Conservation (phyloP, 2,329 filamentous ascomycete species). For the Diaporthe ampelina region DNA sequence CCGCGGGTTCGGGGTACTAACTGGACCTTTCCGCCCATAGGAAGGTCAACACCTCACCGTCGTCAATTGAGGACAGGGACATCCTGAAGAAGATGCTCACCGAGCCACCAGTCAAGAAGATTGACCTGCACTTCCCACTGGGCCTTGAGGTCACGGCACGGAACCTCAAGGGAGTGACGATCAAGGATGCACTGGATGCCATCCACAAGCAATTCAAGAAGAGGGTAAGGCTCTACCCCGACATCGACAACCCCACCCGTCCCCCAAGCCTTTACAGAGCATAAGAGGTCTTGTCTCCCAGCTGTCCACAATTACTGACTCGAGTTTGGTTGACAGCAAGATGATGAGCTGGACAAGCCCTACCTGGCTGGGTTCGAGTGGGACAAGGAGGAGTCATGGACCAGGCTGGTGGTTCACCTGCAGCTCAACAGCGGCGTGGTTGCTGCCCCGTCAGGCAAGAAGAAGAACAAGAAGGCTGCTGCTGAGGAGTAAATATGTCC, state of each 20-base stretch:
- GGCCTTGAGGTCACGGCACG: constrained; percentile 90
- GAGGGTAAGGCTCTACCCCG: constrained; percentile 72
- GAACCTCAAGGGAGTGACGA: constrained; percentile 94
- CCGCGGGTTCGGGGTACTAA: not conserved
- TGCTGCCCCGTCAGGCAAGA: constrained; percentile 65
- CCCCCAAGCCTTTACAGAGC: not conserved
- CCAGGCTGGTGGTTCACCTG: constrained; percentile 87
- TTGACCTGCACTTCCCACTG: constrained; percentile 91
- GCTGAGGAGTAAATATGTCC: constrained; percentile 56
- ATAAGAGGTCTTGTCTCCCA: not conserved
- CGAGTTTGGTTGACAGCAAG: constrained; percentile 69
- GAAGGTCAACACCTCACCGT: constrained; percentile 93
- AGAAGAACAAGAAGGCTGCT: constrained; percentile 57
- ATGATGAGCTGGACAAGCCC: constrained; percentile 90
- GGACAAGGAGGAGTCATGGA: constrained; percentile 94
- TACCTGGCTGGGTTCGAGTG: constrained; percentile 96
- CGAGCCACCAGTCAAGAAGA: constrained; percentile 89
- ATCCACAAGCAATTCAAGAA: constrained; percentile 98
- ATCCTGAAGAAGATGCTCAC: constrained; percentile 86
- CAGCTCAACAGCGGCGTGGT: constrained; percentile 70
- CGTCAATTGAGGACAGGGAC: constrained; percentile 84
- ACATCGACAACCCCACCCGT: not conserved
- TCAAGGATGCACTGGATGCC: constrained; percentile 95
- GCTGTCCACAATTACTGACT: constrained; percentile 36
- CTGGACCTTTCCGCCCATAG: constrained; percentile 59